Conservation (phyloP, 2,329 filamentous ascomycete species). For the Ophiostoma tasmaniense region DNA sequence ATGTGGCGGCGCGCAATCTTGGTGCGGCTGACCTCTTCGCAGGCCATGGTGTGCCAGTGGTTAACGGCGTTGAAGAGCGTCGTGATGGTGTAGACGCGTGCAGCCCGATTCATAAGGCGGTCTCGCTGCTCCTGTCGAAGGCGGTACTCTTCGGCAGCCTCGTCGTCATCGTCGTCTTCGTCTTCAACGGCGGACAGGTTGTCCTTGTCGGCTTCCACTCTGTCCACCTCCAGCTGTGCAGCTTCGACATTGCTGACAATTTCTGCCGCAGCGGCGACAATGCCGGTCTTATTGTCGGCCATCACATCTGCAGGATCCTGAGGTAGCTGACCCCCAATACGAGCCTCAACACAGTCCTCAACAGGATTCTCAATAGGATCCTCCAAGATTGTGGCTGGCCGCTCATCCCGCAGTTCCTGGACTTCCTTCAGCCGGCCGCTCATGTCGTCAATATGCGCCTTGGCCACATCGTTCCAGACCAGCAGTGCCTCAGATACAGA, state of each 20-base stretch:
- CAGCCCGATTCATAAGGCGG: slow-evolving; percentile 50
- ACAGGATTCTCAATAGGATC: neutral
- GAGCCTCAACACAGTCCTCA: neutral
- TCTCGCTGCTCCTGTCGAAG: slow-evolving; percentile 25
- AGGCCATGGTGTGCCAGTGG: slow-evolving; percentile 60
- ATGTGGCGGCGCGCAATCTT: slow-evolving; percentile 62
- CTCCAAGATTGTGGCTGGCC: neutral
- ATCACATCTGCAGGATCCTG: neutral
- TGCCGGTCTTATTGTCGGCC: neutral
- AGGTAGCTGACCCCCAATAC: neutral
- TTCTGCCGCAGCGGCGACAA: neutral
- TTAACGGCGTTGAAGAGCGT: slow-evolving; percentile 56
- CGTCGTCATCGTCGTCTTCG: neutral
- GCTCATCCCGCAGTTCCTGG: neutral
- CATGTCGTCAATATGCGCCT: neutral
- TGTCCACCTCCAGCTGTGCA: neutral
- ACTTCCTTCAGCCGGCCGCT: neutral
- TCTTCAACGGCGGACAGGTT: neutral
- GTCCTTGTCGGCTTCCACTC: neutral
- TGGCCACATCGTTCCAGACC: slow-evolving; percentile 16
- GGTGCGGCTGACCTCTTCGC: slow-evolving; percentile 57
- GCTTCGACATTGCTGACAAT: neutral
- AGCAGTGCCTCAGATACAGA: slow-evolving; percentile 19
- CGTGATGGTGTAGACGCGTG: slow-evolving; percentile 55
- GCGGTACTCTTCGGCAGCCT: slow-evolving; percentile 8